These are phyloP conservation scores for Coniochaeta pulveracea DNA, from an alignment of 2,329 filamentous ascomycete genomes.

Conservation along the genomic window DNA sequence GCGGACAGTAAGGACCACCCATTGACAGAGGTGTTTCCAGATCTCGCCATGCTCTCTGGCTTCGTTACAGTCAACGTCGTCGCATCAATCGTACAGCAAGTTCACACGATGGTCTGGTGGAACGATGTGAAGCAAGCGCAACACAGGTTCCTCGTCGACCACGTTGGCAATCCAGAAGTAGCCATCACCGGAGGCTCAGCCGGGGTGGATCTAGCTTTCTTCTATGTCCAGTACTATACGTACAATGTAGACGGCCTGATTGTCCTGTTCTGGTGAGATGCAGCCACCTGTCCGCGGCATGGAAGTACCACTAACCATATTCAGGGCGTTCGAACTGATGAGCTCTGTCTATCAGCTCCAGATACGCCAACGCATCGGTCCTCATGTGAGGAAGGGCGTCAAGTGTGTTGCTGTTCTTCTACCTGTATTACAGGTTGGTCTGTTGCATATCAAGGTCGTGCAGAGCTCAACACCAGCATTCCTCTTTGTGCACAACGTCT, in stretches of 20 bases:
- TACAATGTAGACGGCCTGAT: constrained; percentile 37
- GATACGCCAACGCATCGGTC: constrained; percentile 14
- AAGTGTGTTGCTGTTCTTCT: constrained; percentile 24
- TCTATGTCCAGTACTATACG: constrained; percentile 37
- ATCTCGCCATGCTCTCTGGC: constrained; percentile 26
- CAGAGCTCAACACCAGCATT: constrained; percentile 16
- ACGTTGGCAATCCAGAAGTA: constrained; percentile 26
- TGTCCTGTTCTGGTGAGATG: constrained; percentile 30
- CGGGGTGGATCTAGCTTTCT: constrained; percentile 29
- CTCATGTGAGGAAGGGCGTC: constrained; percentile 7
- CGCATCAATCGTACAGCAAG: constrained; percentile 29
- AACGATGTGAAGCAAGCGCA: constrained; percentile 25
- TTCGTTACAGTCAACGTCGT: constrained; percentile 23
- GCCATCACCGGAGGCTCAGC: constrained; percentile 28
- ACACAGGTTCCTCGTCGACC: constrained; percentile 21
- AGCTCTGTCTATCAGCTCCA: constrained; percentile 21
- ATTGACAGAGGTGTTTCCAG: constrained; percentile 13
- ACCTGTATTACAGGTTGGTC: constrained; percentile 21
- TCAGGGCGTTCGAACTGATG: constrained; percentile 23
- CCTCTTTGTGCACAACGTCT: constrained; percentile 23
- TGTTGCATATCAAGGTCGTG: constrained; percentile 18
- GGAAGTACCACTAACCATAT: constrained; percentile 9
- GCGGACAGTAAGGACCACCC: background rate
- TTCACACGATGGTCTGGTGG: constrained; percentile 28
- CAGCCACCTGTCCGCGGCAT: background rate